phyloP scores from a whole-genome alignment of 306 rosid genomes.

The Prunus mira region DNA sequence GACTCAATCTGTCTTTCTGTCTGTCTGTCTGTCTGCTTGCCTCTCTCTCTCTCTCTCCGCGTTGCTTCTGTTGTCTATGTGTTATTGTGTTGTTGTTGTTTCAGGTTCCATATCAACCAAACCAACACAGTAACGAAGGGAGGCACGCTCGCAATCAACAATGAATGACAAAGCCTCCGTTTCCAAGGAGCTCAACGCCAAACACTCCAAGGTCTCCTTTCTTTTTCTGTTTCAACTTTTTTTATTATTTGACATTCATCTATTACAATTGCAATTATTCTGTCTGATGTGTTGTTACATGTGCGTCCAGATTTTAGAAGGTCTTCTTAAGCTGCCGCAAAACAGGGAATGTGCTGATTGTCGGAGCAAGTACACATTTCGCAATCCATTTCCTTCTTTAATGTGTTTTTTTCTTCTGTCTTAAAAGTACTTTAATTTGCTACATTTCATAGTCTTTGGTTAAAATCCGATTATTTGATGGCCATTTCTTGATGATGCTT shows the following conservation, averaged over 20 bases:
- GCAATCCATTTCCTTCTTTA: background rate
- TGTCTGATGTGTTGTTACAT: slow-evolving; percentile 7
- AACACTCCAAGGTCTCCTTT: slow-evolving; percentile 54
- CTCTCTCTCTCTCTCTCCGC: background rate
- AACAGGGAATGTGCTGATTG: slow-evolving; percentile 94
- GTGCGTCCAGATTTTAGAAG: slow-evolving; percentile 68
- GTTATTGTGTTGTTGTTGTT: background rate
- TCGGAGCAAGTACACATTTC: slow-evolving; percentile 57
- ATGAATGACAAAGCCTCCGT: slow-evolving; percentile 79
- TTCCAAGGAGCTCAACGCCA: slow-evolving; percentile 85
- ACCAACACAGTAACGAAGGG: background rate
- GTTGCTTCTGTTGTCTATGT: background rate
- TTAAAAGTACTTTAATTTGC: background rate
- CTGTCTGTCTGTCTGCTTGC: background rate
- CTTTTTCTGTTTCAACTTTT: background rate
- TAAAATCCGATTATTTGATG: background rate
- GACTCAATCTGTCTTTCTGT: background rate
- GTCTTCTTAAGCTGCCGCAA: slow-evolving; percentile 74
- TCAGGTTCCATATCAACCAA: background rate
- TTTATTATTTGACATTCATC: background rate
- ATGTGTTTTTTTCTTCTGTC: slow-evolving; percentile 4
- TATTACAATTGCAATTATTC: background rate
- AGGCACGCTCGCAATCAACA: slow-evolving; percentile 26
- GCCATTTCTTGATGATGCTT: slow-evolving; percentile 4
- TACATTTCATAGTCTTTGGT: background rate